phyloP scores from a whole-genome alignment of 2,329 filamentous ascomycete genomes.

The Pleochaeta shiraiana region DNA sequence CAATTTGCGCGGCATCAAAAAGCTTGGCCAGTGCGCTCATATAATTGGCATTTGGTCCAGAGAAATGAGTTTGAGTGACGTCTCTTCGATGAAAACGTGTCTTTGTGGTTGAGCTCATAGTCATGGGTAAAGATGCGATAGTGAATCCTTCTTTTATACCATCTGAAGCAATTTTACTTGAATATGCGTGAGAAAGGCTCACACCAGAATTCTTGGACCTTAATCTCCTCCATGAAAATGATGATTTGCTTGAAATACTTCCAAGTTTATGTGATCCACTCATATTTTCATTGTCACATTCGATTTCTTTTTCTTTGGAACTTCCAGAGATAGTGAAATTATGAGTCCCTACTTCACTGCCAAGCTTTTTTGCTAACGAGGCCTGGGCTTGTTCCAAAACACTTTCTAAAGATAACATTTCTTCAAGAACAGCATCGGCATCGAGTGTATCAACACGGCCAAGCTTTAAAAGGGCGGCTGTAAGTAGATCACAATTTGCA shows the following conservation, averaged over 20 bases:
- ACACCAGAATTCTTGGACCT: slow-evolving; percentile 70
- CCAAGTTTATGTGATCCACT: slow-evolving; percentile 24
- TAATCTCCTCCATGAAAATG: slow-evolving; percentile 76
- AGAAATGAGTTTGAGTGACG: slow-evolving; percentile 43
- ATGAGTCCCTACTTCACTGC: slow-evolving; percentile 78
- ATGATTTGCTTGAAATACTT: slow-evolving; percentile 51
- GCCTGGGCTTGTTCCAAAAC: slow-evolving; percentile 72
- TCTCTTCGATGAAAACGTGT: slow-evolving; percentile 52
- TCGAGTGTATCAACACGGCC: slow-evolving; percentile 70
- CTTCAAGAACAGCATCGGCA: slow-evolving; percentile 76
- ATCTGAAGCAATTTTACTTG: slow-evolving; percentile 24
- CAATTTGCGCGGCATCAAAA: slow-evolving; percentile 79
- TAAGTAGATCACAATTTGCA: slow-evolving; percentile 73
- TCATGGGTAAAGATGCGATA: slow-evolving; percentile 65
- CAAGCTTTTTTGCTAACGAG: slow-evolving; percentile 59
- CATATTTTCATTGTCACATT: slow-evolving; percentile 23
- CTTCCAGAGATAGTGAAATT: slow-evolving; percentile 34
- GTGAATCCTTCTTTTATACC: slow-evolving; percentile 35
- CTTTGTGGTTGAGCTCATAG: slow-evolving; percentile 30
- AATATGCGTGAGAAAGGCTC: slow-evolving; percentile 30
- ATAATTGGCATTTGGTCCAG: slow-evolving; percentile 72
- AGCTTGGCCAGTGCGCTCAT: slow-evolving; percentile 77
- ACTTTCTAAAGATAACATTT: slow-evolving; percentile 76
- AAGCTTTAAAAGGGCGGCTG: slow-evolving; percentile 68
- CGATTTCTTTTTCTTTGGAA: slow-evolving; percentile 45